Percentiles rank a stretch among this genome's conserved stretches.
These are phyloP conservation scores for Gaeumannomyces tritici DNA, from an alignment of 2,329 filamentous ascomycete genomes.

Conservation along the genomic window DNA sequence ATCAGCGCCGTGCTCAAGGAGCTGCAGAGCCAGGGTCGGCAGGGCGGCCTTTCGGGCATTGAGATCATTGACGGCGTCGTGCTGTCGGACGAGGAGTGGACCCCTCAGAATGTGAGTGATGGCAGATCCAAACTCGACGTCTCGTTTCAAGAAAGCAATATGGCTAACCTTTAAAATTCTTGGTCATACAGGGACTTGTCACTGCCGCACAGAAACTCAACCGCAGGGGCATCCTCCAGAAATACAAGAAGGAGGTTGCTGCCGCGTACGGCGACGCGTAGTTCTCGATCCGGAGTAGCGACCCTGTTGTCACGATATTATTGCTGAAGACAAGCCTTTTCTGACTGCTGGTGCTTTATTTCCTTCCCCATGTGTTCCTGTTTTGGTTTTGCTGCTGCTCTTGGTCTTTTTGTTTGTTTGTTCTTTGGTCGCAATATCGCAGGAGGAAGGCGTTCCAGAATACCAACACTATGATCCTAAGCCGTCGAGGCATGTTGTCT, in stretches of 20 bases:
- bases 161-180: conserved; percentile 13
- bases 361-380: conserved; percentile 2
- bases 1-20: conserved; percentile 54
- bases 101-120: conserved; percentile 59
- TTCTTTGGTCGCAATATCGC: background rate
- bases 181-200: conserved; percentile 41
- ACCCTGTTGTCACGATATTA: background rate
- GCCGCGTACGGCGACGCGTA: conserved; percentile 40
- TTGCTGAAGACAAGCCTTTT: background rate
- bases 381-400: background rate
- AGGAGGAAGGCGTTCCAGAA: background rate
- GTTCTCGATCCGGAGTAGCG: background rate
- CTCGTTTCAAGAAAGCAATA: background rate
- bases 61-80: conserved; percentile 66
- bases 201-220: conserved; percentile 67
- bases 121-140: background rate
- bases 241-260: conserved; percentile 52
- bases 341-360: background rate
- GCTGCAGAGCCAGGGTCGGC: conserved; percentile 50
- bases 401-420: background rate
- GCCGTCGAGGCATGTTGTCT: background rate
- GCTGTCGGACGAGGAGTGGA: conserved; percentile 66
- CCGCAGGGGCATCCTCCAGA: conserved; percentile 54
- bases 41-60: conserved; percentile 53
- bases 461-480: background rate